A percentile compares a stretch with the other conserved stretches of the same genome.
phyloP scores from a whole-genome alignment of 208 protist species.

The Naegleria fowleri region DNA sequence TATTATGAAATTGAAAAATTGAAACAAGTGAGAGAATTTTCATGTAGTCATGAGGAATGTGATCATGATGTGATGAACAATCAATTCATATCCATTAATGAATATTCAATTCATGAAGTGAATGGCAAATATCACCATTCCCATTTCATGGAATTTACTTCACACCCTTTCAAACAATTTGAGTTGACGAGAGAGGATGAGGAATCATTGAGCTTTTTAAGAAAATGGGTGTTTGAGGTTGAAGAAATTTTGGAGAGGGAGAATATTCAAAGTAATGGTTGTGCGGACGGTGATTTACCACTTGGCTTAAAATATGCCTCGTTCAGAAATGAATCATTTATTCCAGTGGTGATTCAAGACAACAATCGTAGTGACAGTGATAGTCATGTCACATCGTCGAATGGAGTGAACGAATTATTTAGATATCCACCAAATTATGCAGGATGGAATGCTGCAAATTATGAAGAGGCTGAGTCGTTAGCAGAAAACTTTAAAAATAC shows the following conservation, averaged over 20 bases:
- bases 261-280: neutral
- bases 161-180: neutral
- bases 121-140: neutral
- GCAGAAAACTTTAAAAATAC: no score
- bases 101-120: neutral
- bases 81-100: neutral
- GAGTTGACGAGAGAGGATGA: neutral
- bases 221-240: neutral
- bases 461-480: neutral
- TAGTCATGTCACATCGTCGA: neutral
- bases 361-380: neutral
- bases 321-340: constrained; percentile 11
- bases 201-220: neutral
- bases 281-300: neutral
- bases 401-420: neutral
- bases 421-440: neutral
- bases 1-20: neutral
- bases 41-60: neutral
- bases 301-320: neutral
- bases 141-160: neutral
- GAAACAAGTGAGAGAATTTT: neutral
- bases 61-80: neutral
- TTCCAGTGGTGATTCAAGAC: neutral
- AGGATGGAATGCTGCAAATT: neutral
- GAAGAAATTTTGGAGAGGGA: neutral